Evolutionary conservation across 1,284 basidiomycete species (phyloP).

Genomic region (Microbotryum silenes-acaulis): DNA sequence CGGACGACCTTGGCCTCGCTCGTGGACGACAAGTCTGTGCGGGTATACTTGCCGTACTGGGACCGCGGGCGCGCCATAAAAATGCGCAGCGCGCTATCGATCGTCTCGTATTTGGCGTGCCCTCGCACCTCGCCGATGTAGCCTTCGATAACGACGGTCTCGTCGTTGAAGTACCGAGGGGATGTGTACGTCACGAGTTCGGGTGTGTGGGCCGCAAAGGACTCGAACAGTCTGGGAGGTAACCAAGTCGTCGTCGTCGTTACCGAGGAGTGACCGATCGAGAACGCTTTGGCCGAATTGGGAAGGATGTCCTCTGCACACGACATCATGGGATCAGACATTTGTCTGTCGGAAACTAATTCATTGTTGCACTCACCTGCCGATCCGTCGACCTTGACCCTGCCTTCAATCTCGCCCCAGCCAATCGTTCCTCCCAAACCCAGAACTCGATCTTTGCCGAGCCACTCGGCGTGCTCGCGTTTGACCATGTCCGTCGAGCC

Average conservation of each 20-base stretch:
- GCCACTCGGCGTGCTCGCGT: conserved; percentile 22
- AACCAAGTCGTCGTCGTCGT: conserved; percentile 31
- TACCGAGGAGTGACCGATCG: conserved; percentile 26
- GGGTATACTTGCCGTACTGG: not conserved
- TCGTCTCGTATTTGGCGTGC: conserved; percentile 27
- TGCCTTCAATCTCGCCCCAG: conserved; percentile 32
- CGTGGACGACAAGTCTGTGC: not conserved
- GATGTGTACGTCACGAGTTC: not conserved
- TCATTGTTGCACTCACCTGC: conserved; percentile 12
- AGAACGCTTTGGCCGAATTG: conserved; percentile 15
- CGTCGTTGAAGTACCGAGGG: conserved; percentile 20
- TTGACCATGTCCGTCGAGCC: not conserved
- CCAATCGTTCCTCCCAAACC: conserved; percentile 9
- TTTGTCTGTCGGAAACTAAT: too few species aligned
- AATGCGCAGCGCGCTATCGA: conserved; percentile 24
- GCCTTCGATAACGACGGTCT: conserved; percentile 22
- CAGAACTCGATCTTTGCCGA: conserved; percentile 16
- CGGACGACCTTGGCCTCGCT: not conserved
- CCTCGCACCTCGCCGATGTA: conserved; percentile 28
- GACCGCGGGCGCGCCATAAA: conserved; percentile 16
- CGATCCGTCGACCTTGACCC: conserved; percentile 15
- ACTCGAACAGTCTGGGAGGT: conserved; percentile 11
- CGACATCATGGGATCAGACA: too few species aligned
- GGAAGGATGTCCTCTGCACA: conserved; percentile 15
- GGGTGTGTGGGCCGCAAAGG: not conserved